A percentile compares a stretch with the other conserved stretches of the same genome.
Conservation (phyloP, 2,329 filamentous ascomycete genomes). For the Colletotrichum camelliae region DNA sequence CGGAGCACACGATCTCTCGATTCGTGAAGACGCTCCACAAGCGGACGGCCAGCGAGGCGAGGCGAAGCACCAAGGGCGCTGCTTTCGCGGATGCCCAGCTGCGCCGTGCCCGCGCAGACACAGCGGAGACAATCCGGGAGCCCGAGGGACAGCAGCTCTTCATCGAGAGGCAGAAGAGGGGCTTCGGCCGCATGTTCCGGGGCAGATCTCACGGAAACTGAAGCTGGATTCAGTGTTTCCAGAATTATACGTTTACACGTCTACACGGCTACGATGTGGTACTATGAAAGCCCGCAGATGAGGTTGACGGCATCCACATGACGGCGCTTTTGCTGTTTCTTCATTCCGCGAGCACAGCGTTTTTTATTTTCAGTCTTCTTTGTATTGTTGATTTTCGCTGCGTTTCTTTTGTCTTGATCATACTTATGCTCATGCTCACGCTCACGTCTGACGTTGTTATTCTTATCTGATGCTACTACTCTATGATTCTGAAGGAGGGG, state of each 20-base stretch:
- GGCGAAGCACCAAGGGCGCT: conserved; percentile 12
- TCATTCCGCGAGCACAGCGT: neutral
- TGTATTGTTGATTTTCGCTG: neutral
- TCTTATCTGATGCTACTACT: neutral
- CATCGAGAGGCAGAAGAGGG: conserved; percentile 11
- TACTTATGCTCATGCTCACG: neutral
- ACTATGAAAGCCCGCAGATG: neutral
- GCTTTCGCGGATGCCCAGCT: conserved; percentile 18
- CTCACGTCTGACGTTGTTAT: neutral
- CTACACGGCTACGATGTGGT: neutral
- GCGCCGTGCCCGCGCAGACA: conserved; percentile 13
- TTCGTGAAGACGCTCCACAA: conserved; percentile 20
- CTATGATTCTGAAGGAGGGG: neutral
- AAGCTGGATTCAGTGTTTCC: neutral
- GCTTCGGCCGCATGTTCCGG: conserved; percentile 25
- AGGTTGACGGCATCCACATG: neutral
- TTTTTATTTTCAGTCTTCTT: neutral
- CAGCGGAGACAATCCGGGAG: conserved; percentile 5
- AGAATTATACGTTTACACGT: neutral
- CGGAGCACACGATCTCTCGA: conserved; percentile 17
- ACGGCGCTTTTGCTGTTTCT: neutral
- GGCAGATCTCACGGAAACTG: neutral
- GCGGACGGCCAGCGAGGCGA: conserved; percentile 14
- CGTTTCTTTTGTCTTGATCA: neutral
- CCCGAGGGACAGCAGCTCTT: conserved; percentile 9